Base-by-base conservation (phyloP, 768 basidiomycete species). In the Boletus rubroflammeus region DNA sequence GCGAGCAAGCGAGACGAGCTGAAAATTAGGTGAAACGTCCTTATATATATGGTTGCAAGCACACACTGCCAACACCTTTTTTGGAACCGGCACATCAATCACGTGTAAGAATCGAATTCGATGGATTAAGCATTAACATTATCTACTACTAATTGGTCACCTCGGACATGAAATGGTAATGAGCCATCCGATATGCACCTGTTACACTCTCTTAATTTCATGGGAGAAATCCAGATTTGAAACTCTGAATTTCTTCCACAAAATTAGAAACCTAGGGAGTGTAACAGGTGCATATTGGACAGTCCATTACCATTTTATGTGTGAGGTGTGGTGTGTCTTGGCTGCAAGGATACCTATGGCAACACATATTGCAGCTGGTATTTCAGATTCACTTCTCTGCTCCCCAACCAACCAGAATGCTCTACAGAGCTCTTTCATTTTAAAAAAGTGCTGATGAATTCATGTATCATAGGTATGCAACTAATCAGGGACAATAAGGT, bases 71-170 rank as follows among this genome's bases (percentile, higher is more conserved):
- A 17, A 36, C 31, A 51, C 51, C 35, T 6, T 26, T 26, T 47
- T 42, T 28, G 21, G 29, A 32, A n/a, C 46, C 35, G 51, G 45
- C 32, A 7, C 25, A 26, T 32, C 32, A 70, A 71, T 70, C 68
- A 71, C 67, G 65, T 68, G 67, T 14, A 6, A 28, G 17, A 40
- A 42, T 35, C 10, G 29, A 28, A 29, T 17, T 17, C n/a, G 9
- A 19, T 34, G 35, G 13, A 17, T 45, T 10, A 9, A 34, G 17
- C 13, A 14, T 43, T 31, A n/a, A n/a, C n/a, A n/a, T n/a, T n/a
- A n/a, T n/a, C n/a, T n/a, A n/a, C n/a, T n/a, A n/a, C n/a, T n/a
- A n/a, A n/a, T n/a, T n/a, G n/a, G n/a, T n/a, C n/a, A n/a, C n/a
- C n/a, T n/a, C n/a, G n/a, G n/a, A n/a, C n/a, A n/a, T n/a, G n/a